Percentiles rank a stretch among this genome's conserved stretches.
Conservation (phyloP, 495 filamentous ascomycete species). For the Sabuloglossum arenarium region DNA sequence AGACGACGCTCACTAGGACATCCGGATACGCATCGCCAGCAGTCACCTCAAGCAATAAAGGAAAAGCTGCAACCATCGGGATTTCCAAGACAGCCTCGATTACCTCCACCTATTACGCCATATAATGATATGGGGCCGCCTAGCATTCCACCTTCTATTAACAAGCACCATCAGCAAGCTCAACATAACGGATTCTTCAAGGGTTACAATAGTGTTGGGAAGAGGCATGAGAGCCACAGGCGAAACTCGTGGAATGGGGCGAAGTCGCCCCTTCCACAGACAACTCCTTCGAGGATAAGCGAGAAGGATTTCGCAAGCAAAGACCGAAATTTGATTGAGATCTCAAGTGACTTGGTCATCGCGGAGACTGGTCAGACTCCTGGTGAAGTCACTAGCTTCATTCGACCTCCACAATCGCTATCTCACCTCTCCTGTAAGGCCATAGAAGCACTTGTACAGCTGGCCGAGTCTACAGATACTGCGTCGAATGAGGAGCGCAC, state of each 20-base stretch:
- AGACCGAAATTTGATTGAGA: not conserved
- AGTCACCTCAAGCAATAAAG: not conserved
- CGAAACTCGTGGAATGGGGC: not conserved
- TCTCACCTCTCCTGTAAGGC: conserved; percentile 24
- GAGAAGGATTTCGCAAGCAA: not conserved
- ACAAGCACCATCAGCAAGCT: not conserved
- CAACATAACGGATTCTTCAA: not conserved
- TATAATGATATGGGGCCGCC: not conserved
- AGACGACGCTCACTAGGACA: not conserved
- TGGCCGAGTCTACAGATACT: conserved; percentile 8
- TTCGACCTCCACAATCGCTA: conserved; percentile 14
- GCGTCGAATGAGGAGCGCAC: not conserved
- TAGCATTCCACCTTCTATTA: not conserved
- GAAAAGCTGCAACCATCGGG: not conserved
- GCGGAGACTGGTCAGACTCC: not conserved
- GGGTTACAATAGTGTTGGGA: not conserved
- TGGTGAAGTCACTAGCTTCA: not conserved
- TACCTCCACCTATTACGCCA: not conserved
- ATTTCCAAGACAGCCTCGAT: not conserved
- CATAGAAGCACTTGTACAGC: conserved; percentile 13
- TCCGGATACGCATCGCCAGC: not conserved
- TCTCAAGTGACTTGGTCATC: not conserved
- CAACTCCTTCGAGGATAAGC: not conserved
- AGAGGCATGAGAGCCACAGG: not conserved
- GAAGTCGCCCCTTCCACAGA: not conserved